Percentiles rank a stretch among this genome's conserved stretches.
phyloP scores from a whole-genome alignment of 768 basidiomycete genomes.

The Phlegmacium glaucopus region DNA sequence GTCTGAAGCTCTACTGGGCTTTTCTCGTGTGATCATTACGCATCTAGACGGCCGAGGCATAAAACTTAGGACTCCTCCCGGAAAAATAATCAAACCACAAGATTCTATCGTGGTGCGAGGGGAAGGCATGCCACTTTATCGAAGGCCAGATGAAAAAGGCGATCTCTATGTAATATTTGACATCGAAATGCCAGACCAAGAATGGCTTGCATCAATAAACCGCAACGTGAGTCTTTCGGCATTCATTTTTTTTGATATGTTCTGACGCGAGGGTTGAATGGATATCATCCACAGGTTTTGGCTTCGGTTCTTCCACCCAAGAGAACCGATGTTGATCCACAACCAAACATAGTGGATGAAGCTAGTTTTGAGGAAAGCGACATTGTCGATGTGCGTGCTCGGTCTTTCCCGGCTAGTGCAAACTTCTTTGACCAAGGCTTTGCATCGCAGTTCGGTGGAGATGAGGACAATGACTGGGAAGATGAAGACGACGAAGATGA shows the following conservation, averaged over 20 bases:
- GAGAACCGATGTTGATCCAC: slow-evolving; percentile 68
- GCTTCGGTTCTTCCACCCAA: slow-evolving; percentile 71
- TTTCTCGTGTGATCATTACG: slow-evolving; percentile 84
- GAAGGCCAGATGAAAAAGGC: slow-evolving; percentile 63
- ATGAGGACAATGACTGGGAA: slow-evolving; percentile 66
- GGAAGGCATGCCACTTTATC: slow-evolving; percentile 88
- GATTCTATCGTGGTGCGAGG: slow-evolving; percentile 72
- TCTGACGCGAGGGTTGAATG: neutral
- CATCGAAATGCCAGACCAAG: slow-evolving; percentile 82
- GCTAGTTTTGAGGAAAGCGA: slow-evolving; percentile 72
- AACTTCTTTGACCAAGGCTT: slow-evolving; percentile 78
- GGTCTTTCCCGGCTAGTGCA: slow-evolving; percentile 68
- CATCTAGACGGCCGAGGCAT: slow-evolving; percentile 96
- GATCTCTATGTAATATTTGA: slow-evolving; percentile 80
- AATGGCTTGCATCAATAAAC: slow-evolving; percentile 73
- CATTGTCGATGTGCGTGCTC: slow-evolving; percentile 80
- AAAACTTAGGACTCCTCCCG: slow-evolving; percentile 67
- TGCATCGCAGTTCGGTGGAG: slow-evolving; percentile 68
- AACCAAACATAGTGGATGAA: slow-evolving; percentile 67
- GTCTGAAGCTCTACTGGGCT: slow-evolving; percentile 94
- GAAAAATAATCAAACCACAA: slow-evolving; percentile 72
- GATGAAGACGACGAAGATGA: slow-evolving; percentile 70
- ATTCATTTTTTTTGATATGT: neutral
- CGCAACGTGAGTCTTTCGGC: slow-evolving; percentile 37
- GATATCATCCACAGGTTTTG: slow-evolving; percentile 45